phyloP scores from a whole-genome alignment of 441 rosid species.

The Populus hybrid region DNA sequence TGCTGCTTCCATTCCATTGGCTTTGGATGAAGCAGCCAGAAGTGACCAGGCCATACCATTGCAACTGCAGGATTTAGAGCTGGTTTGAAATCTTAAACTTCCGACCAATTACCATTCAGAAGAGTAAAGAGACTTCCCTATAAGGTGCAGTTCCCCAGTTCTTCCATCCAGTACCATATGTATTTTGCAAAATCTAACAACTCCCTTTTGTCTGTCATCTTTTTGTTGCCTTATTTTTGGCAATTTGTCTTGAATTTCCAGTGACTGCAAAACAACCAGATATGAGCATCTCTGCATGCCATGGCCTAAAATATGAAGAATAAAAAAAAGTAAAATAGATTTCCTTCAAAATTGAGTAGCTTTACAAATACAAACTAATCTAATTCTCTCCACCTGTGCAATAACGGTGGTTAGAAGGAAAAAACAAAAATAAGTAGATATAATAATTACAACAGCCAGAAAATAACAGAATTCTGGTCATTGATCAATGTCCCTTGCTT shows the following conservation, averaged over 20 bases:
- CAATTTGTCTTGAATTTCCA: background rate
- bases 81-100: constrained; percentile 43
- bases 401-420: background rate
- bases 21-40: constrained; percentile 87
- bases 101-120: background rate
- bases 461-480: constrained; percentile 8
- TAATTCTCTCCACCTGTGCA: background rate
- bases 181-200: constrained; percentile 15
- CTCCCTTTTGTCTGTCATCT: constrained; percentile 13
- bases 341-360: constrained; percentile 4
- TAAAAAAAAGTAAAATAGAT: background rate
- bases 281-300: background rate
- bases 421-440: background rate
- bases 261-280: background rate
- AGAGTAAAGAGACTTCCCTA: constrained; percentile 12
- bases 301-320: background rate
- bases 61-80: constrained; percentile 93
- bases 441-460: constrained; percentile 5
- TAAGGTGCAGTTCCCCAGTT: constrained; percentile 9
- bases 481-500: constrained; percentile 16
- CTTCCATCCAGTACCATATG: constrained; percentile 6
- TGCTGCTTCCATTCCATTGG: constrained; percentile 88
- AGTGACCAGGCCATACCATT: constrained; percentile 73
- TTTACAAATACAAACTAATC: background rate
- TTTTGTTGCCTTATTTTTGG: constrained; percentile 17